Evolutionary conservation across 176 grass and related monocot species (phyloP).

Genomic region (Musa itinerans): DNA sequence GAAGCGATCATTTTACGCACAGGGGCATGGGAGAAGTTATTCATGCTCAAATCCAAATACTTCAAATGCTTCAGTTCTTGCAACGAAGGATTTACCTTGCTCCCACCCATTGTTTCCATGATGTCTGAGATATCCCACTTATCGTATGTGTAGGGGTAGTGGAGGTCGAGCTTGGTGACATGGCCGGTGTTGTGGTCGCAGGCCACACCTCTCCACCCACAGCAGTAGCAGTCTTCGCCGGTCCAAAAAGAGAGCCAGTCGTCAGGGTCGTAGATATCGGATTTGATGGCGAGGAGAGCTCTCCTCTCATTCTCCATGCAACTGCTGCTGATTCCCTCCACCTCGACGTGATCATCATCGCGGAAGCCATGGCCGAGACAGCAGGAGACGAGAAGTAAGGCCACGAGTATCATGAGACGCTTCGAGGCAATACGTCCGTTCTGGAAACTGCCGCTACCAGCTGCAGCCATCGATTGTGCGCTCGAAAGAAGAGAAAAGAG

Average conservation of each 20-base stretch:
- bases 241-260: constrained; percentile 25
- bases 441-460: too few relatives aligned
- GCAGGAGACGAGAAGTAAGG: too few relatives aligned
- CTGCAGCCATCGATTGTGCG: too few relatives aligned
- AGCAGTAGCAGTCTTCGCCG: constrained; percentile 39
- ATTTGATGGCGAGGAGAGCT: neutral
- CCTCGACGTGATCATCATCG: too few relatives aligned
- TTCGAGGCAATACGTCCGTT: too few relatives aligned
- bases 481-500: too few relatives aligned
- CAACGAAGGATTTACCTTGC: constrained; percentile 9
- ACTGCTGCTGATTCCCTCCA: neutral
- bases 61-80: constrained; percentile 10
- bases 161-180: constrained; percentile 9
- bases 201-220: constrained; percentile 28
- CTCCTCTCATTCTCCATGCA: neutral
- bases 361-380: too few relatives aligned
- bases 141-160: neutral
- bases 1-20: constrained; percentile 13
- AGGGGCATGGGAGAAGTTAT: constrained; percentile 6
- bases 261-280: neutral
- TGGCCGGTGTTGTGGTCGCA: constrained; percentile 28
- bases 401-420: too few relatives aligned
- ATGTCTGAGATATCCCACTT: too few relatives aligned
- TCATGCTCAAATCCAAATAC: constrained; percentile 24
- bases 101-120: neutral